phyloP scores from a whole-genome alignment of 2,329 filamentous ascomycete genomes.

The Ascochyta rabiei region DNA sequence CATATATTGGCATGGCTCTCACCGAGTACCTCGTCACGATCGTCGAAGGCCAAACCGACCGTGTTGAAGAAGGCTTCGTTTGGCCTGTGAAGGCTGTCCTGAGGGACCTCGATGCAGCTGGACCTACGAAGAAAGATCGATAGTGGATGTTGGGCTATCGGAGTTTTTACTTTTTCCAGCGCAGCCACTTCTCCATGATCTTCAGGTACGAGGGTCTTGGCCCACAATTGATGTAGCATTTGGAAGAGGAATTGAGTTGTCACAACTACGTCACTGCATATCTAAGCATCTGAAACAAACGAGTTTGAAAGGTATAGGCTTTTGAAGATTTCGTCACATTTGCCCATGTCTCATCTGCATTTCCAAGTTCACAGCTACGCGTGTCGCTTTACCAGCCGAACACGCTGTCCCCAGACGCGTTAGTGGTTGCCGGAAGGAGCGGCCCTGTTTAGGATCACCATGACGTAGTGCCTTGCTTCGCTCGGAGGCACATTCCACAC shows the following conservation, averaged over 20 bases:
- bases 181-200: slow-evolving; percentile 1
- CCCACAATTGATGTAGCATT: not conserved
- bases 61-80: slow-evolving; percentile 43
- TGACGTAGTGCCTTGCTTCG: slow-evolving; percentile 8
- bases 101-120: slow-evolving; percentile 33
- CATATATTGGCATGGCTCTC: slow-evolving; percentile 50
- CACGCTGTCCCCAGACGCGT: not conserved
- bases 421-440: slow-evolving; percentile 3
- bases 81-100: slow-evolving; percentile 44
- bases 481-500: slow-evolving; percentile 11
- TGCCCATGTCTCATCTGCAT: slow-evolving; percentile 1
- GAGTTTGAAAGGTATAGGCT: not conserved
- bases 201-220: not conserved
- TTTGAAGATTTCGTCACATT: not conserved
- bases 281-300: not conserved
- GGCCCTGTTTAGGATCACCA: slow-evolving; percentile 5
- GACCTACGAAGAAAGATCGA: slow-evolving; percentile 5
- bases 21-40: slow-evolving; percentile 46
- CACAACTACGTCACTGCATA: not conserved
- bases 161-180: not conserved
- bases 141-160: not conserved
- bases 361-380: slow-evolving; percentile 9
- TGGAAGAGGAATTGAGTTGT: not conserved
- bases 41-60: slow-evolving; percentile 32
- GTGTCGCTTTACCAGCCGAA: slow-evolving; percentile 1